These are phyloP conservation scores for Diplosphaera chodatii DNA, from an alignment of 139 green algal species.

Conservation along the genomic window DNA sequence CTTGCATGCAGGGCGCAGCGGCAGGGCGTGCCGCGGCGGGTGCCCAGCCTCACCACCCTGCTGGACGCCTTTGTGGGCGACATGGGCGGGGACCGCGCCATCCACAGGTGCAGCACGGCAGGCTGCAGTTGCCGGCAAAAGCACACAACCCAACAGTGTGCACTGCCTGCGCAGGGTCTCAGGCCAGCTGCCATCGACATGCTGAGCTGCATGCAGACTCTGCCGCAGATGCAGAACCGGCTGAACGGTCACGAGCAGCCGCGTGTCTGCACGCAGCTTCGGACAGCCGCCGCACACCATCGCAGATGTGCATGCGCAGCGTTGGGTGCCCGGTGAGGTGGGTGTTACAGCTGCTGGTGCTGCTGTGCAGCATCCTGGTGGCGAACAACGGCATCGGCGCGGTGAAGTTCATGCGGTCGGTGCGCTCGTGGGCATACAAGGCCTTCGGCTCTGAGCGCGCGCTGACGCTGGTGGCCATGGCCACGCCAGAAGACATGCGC, in stretches of 20 bases:
- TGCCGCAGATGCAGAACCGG: too few species aligned
- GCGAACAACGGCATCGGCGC: slow-evolving; percentile 93
- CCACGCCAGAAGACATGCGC: slow-evolving; percentile 93
- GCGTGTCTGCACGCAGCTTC: too few species aligned
- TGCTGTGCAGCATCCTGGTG: slow-evolving; percentile 74
- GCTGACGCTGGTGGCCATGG: slow-evolving; percentile 87
- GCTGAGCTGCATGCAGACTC: too few species aligned
- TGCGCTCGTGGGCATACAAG: slow-evolving; percentile 78
- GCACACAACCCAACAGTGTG: too few species aligned
- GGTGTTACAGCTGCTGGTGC: too few species aligned
- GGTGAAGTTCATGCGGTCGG: slow-evolving; percentile 95
- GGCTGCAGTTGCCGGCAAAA: too few species aligned
- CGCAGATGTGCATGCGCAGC: too few species aligned
- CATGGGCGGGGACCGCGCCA: slow-evolving; percentile 47
- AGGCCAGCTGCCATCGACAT: too few species aligned
- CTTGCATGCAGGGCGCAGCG: background rate
- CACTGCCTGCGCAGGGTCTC: too few species aligned
- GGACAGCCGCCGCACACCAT: too few species aligned
- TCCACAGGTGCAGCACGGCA: slow-evolving; percentile 71
- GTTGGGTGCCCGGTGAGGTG: too few species aligned
- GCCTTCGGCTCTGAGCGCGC: slow-evolving; percentile 60
- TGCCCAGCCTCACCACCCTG: slow-evolving; percentile 31
- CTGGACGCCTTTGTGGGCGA: slow-evolving; percentile 42
- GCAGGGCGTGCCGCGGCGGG: slow-evolving; percentile 48
- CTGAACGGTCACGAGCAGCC: too few species aligned